phyloP scores from a whole-genome alignment of 2,329 filamentous ascomycete species.

The Aspergillus floridensis region DNA sequence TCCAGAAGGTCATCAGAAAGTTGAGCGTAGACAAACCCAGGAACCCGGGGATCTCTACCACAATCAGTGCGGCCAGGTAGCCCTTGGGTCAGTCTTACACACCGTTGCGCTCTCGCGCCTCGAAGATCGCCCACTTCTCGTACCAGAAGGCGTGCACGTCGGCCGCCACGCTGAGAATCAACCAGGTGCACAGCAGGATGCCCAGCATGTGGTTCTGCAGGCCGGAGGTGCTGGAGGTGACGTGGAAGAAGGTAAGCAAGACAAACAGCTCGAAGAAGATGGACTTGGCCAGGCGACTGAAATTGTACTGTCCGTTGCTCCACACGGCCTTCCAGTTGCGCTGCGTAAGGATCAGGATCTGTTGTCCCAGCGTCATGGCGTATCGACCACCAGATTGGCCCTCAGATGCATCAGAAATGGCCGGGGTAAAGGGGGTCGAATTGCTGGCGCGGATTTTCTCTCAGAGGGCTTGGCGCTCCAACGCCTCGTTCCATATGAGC shows the following conservation, averaged over 20 bases:
- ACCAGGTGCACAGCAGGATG: background rate
- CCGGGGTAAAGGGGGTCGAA: no score
- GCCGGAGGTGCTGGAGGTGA: no score
- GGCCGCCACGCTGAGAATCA: background rate
- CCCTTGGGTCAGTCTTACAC: slow-evolving; percentile 9
- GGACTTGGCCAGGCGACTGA: slow-evolving; percentile 6
- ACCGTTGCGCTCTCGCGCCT: slow-evolving; percentile 9
- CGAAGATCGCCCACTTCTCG: slow-evolving; percentile 10
- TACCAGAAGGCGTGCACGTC: slow-evolving; percentile 10
- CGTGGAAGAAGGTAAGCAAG: background rate
- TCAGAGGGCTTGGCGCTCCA: no score
- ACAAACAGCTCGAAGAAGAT: slow-evolving; percentile 7
- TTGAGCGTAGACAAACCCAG: background rate
- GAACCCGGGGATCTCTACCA: slow-evolving; percentile 8
- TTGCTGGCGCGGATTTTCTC: no score
- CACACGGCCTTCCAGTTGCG: slow-evolving; percentile 10
- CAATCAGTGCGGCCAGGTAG: slow-evolving; percentile 2
- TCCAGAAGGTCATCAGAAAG: slow-evolving; percentile 10
- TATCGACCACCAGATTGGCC: no score
- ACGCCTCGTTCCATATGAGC: no score
- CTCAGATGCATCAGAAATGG: no score
- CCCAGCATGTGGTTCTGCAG: no score
- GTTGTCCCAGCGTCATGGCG: background rate
- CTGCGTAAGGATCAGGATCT: background rate
- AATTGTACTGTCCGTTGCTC: slow-evolving; percentile 12